Percentiles rank a stretch among this genome's conserved stretches.
Conservation (phyloP, 2,329 filamentous ascomycete species). For the Fusarium scirpi region DNA sequence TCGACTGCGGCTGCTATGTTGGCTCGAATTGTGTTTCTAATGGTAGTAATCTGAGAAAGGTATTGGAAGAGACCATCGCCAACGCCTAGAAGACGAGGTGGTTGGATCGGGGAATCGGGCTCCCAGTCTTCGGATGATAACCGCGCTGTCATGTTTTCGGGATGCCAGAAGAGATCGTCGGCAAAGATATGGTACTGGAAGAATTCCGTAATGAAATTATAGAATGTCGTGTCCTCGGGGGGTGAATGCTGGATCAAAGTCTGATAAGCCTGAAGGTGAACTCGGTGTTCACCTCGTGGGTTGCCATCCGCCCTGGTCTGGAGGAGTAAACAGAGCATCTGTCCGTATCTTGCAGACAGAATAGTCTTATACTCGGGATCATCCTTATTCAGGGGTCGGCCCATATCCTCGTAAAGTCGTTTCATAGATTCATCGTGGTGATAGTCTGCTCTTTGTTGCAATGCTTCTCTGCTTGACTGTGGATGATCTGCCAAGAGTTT, state of each 20-base stretch:
- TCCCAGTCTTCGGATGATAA: constrained; percentile 60
- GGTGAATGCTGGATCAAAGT: constrained; percentile 73
- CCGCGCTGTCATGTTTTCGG: constrained; percentile 53
- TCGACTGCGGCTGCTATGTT: constrained; percentile 72
- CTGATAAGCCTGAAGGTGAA: constrained; percentile 82
- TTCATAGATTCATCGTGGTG: constrained; percentile 68
- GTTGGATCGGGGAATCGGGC: constrained; percentile 57
- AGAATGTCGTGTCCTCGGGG: constrained; percentile 74
- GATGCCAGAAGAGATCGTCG: constrained; percentile 70
- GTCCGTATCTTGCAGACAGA: constrained; percentile 68
- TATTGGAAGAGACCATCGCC: constrained; percentile 84
- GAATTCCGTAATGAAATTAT: constrained; percentile 76
- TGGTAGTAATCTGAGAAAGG: constrained; percentile 81
- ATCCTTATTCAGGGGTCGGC: constrained; percentile 56
- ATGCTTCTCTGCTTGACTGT: constrained; percentile 58
- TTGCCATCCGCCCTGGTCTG: constrained; percentile 69
- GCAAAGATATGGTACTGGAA: constrained; percentile 84
- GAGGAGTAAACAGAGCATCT: constrained; percentile 72
- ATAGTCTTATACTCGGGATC: constrained; percentile 60
- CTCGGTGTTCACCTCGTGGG: constrained; percentile 76
- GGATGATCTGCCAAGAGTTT: constrained; percentile 65
- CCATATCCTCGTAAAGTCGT: constrained; percentile 63
- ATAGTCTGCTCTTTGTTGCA: constrained; percentile 65
- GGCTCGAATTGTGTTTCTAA: constrained; percentile 79
- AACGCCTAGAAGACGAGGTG: constrained; percentile 78